Base-by-base conservation (phyloP, 148 eudicot species). In the Nyssa sinensis region DNA sequence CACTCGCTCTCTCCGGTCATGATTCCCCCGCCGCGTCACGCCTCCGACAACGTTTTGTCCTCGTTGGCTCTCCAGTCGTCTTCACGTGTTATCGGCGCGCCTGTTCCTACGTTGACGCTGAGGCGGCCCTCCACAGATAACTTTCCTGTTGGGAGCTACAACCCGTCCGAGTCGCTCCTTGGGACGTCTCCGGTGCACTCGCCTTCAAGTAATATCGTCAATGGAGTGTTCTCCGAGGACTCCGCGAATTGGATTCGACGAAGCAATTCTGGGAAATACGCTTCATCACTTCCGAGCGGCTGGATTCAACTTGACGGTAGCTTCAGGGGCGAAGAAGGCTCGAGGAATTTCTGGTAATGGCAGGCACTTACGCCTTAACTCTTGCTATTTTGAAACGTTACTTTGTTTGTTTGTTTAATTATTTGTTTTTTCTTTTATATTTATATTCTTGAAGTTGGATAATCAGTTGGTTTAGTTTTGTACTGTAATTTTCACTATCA, bases 21-120 rank as follows among this genome's bases (percentile, higher is more conserved):
- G 87, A 85, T 85, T 28, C 90, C 91, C 29, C 89, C 84, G 7
- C 71, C 84, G 2, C 77, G 73, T 16, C 59, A 80, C 64, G 69
- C 79, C 67, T 67, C 86, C 25, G 86, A 75, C 68, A 77, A 75
- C 64, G 27, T 75, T 32, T 30, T 65, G 62, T 72, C 75, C 63
- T 69, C 13, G 47, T 31, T 69, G 28, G 63, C 49, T 9, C 61
- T 12, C 37, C 71, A 44, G 11, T 67, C 39, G 29, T 41, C 55
- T 34, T 53, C 77, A 17, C 79, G 77, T 19, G 80, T 84, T 29
- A 83, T 39, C 66, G 73, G 16, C 24, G 70, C 70, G 9, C 80
- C 86, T 60, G 51, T 71, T 0, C 64, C 28, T 19, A 28, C 73
- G 37, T 61, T 30, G 60, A 39, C 75, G 71, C 24, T 30, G 23